phyloP scores from a whole-genome alignment of 345 rosid genomes.

The Eucalyptus marginata region DNA sequence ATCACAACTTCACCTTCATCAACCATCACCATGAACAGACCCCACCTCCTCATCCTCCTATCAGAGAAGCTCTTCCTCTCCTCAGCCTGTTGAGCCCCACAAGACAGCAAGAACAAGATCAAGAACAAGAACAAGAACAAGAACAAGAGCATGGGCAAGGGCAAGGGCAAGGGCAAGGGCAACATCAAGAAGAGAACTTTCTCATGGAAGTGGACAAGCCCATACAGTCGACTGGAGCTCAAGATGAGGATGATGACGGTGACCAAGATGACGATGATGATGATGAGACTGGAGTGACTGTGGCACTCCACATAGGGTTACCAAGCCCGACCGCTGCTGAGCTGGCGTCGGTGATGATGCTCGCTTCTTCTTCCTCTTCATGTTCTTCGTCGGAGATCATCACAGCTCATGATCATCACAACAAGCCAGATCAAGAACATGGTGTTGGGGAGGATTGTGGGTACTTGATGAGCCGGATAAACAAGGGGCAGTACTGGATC shows the following conservation, averaged over 20 bases:
- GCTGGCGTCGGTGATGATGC: slow-evolving; percentile 19
- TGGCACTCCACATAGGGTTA: slow-evolving; percentile 90
- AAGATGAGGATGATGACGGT: slow-evolving; percentile 1
- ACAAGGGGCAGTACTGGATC: slow-evolving; percentile 96
- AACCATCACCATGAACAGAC: background rate
- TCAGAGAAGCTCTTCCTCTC: slow-evolving; percentile 81
- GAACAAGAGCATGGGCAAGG: no score
- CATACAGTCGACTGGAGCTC: background rate
- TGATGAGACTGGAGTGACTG: slow-evolving; percentile 45
- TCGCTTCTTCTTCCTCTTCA: background rate
- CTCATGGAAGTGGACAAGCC: background rate
- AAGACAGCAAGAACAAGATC: slow-evolving; percentile 3
- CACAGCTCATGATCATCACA: background rate
- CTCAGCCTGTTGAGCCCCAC: slow-evolving; percentile 49
- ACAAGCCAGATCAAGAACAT: slow-evolving; percentile 13
- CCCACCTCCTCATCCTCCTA: slow-evolving; percentile 58
- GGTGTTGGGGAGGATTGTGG: slow-evolving; percentile 41
- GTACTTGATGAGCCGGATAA: slow-evolving; percentile 54
- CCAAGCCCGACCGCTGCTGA: slow-evolving; percentile 86
- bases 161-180: background rate
- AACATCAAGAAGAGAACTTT: slow-evolving; percentile 4
- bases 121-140: background rate
- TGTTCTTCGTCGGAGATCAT: slow-evolving; percentile 27
- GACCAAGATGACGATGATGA: background rate
- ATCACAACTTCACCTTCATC: background rate